Evolutionary conservation across 352 stramenopile genomes (phyloP).

Genomic region (Pythium biforme): DNA sequence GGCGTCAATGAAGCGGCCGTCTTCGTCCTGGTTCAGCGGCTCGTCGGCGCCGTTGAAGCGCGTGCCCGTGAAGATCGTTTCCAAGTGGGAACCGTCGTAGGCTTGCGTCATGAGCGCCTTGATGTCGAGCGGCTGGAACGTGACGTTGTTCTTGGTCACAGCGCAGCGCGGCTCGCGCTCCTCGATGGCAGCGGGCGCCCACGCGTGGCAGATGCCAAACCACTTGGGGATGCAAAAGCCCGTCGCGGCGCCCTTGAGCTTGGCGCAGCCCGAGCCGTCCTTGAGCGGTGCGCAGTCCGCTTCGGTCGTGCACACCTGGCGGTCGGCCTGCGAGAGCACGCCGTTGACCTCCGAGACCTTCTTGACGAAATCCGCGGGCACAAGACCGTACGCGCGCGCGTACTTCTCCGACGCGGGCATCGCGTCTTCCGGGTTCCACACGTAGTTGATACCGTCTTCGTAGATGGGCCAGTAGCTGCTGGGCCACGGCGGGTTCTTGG

Average conservation of each 20-base stretch:
- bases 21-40: slow-evolving; percentile 7
- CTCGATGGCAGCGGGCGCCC: slow-evolving; percentile 24
- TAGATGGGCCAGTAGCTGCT: not conserved
- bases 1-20: slow-evolving; percentile 22
- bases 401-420: not conserved
- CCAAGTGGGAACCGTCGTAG: slow-evolving; percentile 22
- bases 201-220: slow-evolving; percentile 30
- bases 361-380: not conserved
- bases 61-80: slow-evolving; percentile 19
- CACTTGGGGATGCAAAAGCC: slow-evolving; percentile 25
- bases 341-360: not conserved
- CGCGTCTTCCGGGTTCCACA: not conserved
- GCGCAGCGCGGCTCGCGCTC: slow-evolving; percentile 23
- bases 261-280: not conserved
- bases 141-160: slow-evolving; percentile 18
- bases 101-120: slow-evolving; percentile 25
- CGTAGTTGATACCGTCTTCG: not conserved
- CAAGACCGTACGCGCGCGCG: not conserved
- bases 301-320: not conserved
- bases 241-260: too few species aligned
- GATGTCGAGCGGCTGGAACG: slow-evolving; percentile 28
- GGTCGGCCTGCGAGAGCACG: not conserved
- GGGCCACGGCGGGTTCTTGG: not conserved
- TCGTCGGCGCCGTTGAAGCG: slow-evolving; percentile 14
- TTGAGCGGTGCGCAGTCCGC: not conserved